These are phyloP conservation scores for Heterobasidion annosum DNA, from an alignment of 1,284 basidiomycete genomes.

Conservation along the genomic window DNA sequence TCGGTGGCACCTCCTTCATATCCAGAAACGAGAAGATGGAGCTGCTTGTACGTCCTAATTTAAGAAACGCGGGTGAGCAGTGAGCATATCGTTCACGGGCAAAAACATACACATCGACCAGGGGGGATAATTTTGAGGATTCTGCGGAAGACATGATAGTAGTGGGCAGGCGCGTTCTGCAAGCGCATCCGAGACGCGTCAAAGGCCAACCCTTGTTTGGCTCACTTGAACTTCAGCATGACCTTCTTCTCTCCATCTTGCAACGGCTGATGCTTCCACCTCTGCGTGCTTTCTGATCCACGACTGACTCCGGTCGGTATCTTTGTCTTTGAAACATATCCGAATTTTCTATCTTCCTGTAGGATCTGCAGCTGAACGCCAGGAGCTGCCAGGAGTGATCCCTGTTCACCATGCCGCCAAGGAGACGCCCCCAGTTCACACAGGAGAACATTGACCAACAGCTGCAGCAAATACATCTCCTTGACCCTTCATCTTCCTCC, in stretches of 20 bases:
- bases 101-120: constrained; percentile 45
- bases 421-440: constrained; percentile 64
- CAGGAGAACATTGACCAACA: constrained; percentile 79
- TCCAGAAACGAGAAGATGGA: constrained; percentile 52
- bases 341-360: no score
- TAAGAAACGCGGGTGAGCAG: not conserved
- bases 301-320: no score
- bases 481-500: constrained; percentile 76
- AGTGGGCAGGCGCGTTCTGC: not conserved
- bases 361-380: no score
- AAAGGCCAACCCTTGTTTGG: no score
- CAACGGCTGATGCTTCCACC: no score
- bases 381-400: no score
- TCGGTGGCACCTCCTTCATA: constrained; percentile 40
- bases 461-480: constrained; percentile 78
- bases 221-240: no score
- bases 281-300: no score
- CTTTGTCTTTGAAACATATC: no score
- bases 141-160: constrained; percentile 24
- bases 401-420: constrained; percentile 61
- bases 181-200: not conserved
- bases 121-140: constrained; percentile 37
- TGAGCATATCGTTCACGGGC: not conserved
- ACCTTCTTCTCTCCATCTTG: no score
- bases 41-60: constrained; percentile 53